A percentile compares a stretch with the other conserved stretches of the same genome.
These are phyloP conservation scores for Cladosporium velox DNA, from an alignment of 2,329 filamentous ascomycete genomes.

Conservation along the genomic window DNA sequence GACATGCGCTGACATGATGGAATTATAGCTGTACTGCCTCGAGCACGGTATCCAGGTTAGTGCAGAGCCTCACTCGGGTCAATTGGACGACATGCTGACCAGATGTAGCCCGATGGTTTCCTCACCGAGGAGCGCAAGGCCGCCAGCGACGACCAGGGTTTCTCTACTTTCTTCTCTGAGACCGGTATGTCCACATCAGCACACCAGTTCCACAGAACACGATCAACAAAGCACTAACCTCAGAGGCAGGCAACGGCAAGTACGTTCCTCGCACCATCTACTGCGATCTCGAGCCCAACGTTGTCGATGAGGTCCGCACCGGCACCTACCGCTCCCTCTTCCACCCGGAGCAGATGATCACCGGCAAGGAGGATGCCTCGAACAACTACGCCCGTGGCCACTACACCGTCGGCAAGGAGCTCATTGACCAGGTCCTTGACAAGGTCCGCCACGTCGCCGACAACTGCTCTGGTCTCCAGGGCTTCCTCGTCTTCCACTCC, in stretches of 20 bases:
- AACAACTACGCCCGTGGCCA: slow-evolving; percentile 99
- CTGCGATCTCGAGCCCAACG: slow-evolving; percentile 99
- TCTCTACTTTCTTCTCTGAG: slow-evolving; percentile 99
- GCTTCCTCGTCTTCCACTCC: slow-evolving; percentile 99
- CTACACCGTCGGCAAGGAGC: slow-evolving; percentile 99
- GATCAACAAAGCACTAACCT: slow-evolving; percentile 23
- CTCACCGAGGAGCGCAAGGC: slow-evolving; percentile 97
- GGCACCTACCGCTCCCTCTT: slow-evolving; percentile 94
- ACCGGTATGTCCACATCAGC: slow-evolving; percentile 88
- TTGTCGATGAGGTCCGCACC: slow-evolving; percentile 98
- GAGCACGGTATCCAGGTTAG: slow-evolving; percentile 98
- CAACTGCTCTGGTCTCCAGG: slow-evolving; percentile 96
- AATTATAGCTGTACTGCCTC: slow-evolving; percentile 89
- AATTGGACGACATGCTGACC: slow-evolving; percentile 27
- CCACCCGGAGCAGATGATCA: slow-evolving; percentile 99
- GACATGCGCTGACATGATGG: slow-evolving; percentile 35
- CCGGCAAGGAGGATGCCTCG: slow-evolving; percentile 98
- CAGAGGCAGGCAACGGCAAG: slow-evolving; percentile 81
- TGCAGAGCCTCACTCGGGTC: slow-evolving; percentile 26
- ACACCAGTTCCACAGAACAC: slow-evolving; percentile 45
- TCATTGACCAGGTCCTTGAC: slow-evolving; percentile 97
- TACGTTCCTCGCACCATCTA: slow-evolving; percentile 99
- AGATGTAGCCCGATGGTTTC: slow-evolving; percentile 88
- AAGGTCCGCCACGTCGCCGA: slow-evolving; percentile 97
- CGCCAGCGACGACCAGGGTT: slow-evolving; percentile 89